Percentiles rank a stretch among this genome's conserved stretches.
Conservation (phyloP, 2,329 filamentous ascomycete species). For the Botrytis byssoidea region DNA sequence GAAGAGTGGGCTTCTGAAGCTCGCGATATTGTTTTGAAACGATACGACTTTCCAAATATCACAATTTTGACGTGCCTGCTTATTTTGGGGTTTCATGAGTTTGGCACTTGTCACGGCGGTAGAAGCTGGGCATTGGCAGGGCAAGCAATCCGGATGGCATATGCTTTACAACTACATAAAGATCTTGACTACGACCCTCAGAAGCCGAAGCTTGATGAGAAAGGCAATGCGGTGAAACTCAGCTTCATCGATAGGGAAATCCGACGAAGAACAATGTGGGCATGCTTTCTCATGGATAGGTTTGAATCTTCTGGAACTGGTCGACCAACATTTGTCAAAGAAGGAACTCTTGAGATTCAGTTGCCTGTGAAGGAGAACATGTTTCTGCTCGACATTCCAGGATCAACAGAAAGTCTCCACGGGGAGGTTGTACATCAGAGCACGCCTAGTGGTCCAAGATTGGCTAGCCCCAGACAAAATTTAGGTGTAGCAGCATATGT, state of each 20-base stretch:
- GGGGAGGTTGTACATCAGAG: slow-evolving; percentile 66
- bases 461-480: slow-evolving; percentile 69
- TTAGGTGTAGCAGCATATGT: slow-evolving; percentile 95
- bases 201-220: slow-evolving; percentile 48
- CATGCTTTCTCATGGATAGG: slow-evolving; percentile 94
- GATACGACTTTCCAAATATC: slow-evolving; percentile 94
- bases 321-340: slow-evolving; percentile 84
- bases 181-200: slow-evolving; percentile 82
- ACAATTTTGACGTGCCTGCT: slow-evolving; percentile 90
- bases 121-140: slow-evolving; percentile 95
- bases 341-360: slow-evolving; percentile 85
- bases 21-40: slow-evolving; percentile 79
- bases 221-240: slow-evolving; percentile 56
- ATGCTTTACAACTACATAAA: slow-evolving; percentile 88
- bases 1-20: slow-evolving; percentile 88
- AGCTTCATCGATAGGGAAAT: slow-evolving; percentile 95
- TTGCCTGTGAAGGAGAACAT: slow-evolving; percentile 86
- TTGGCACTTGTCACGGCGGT: slow-evolving; percentile 94
- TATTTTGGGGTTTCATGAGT: slow-evolving; percentile 87
- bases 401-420: slow-evolving; percentile 78
- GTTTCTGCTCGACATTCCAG: slow-evolving; percentile 88
- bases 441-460: slow-evolving; percentile 60
- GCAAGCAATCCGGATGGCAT: slow-evolving; percentile 95
- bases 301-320: slow-evolving; percentile 97
- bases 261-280: slow-evolving; percentile 92